phyloP scores from a whole-genome alignment of 164 flowering plant species.

The Akebia trifoliata region DNA sequence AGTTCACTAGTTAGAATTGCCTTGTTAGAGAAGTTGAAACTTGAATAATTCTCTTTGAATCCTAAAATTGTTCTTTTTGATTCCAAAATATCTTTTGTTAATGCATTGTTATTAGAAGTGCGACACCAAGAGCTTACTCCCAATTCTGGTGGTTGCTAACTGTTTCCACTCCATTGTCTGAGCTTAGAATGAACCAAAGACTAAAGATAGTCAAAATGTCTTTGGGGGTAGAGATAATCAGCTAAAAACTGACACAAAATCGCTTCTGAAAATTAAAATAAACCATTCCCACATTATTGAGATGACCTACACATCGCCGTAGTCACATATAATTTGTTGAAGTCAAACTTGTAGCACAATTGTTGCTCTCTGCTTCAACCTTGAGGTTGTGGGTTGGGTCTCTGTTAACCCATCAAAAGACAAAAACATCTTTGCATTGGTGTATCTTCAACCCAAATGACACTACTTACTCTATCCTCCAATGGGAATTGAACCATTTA shows the following conservation, averaged over 20 bases:
- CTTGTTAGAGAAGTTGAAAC: not conserved
- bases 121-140: not conserved
- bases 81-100: not conserved
- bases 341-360: not conserved
- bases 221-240: not conserved
- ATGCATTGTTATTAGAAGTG: not conserved
- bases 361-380: not conserved
- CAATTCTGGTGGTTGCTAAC: not conserved
- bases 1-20: constrained; percentile 1
- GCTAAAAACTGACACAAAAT: not conserved
- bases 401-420: not conserved
- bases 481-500: too few relatives aligned
- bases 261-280: constrained; percentile 1
- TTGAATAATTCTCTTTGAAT: not conserved
- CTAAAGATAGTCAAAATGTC: not conserved
- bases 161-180: not conserved
- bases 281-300: not conserved
- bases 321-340: not conserved
- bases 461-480: not conserved
- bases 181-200: not conserved
- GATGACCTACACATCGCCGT: not conserved
- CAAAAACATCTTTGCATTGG: not conserved
- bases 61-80: not conserved
- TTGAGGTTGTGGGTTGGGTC: not conserved
- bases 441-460: too few relatives aligned